Conservation (phyloP, 2,329 filamentous ascomycete species). For the Diaporthe destruens region DNA sequence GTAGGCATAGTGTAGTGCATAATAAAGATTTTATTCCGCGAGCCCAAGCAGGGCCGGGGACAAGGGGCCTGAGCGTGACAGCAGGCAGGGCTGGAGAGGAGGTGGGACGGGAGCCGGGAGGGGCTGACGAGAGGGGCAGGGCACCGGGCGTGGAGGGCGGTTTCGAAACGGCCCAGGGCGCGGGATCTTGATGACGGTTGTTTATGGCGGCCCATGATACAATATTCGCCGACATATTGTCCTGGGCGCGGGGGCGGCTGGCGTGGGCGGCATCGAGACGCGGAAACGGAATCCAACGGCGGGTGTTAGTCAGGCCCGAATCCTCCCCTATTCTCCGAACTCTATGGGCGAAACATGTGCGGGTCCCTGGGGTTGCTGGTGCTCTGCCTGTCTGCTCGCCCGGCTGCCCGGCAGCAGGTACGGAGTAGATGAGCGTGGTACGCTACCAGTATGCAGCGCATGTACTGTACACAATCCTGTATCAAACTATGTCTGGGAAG, state of each 20-base stretch:
- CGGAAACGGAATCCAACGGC: constrained; percentile 2
- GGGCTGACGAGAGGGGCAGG: not conserved
- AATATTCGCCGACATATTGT: not conserved
- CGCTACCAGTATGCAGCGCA: not conserved
- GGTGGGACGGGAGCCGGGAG: not conserved
- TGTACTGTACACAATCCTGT: constrained; percentile 16
- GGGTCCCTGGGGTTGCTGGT: no score
- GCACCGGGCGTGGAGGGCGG: not conserved
- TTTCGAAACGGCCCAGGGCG: constrained; percentile 20
- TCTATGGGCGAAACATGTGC: not conserved
- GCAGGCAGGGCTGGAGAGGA: constrained; percentile 27
- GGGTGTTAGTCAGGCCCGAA: constrained; percentile 20
- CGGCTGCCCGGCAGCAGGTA: not conserved
- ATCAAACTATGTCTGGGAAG: constrained; percentile 29
- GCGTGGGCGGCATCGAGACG: constrained; percentile 9
- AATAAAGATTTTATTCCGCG: constrained; percentile 3
- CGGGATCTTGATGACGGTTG: constrained; percentile 12
- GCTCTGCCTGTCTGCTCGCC: not conserved
- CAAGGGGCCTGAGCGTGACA: not conserved
- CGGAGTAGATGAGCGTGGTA: constrained; percentile 5
- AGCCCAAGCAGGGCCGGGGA: not conserved
- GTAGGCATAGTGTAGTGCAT: not conserved
- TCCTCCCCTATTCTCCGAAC: constrained; percentile 10
- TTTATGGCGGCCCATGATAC: constrained; percentile 10
- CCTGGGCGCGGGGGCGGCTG: not conserved